These are phyloP conservation scores for Yamadazyma akitaensis DNA, from an alignment of 805 yeast species.

Conservation along the genomic window DNA sequence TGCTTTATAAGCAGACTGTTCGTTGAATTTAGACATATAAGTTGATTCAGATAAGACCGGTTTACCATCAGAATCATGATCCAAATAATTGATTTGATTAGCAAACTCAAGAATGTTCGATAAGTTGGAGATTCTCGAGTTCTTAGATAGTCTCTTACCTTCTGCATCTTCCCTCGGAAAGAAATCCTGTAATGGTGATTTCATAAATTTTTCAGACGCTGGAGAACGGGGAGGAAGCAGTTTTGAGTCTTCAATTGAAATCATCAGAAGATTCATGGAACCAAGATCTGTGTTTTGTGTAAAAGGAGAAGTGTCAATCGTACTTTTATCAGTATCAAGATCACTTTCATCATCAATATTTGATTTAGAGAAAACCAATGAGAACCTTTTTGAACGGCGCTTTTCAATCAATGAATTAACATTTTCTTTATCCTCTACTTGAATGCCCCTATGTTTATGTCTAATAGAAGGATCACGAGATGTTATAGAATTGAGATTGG, in stretches of 20 bases:
- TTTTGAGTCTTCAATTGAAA: conserved; percentile 9
- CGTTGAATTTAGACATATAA: conserved; percentile 5
- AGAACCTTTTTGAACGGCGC: conserved; percentile 6
- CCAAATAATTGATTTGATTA: conserved; percentile 9
- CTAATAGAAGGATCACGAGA: not conserved
- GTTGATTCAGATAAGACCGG: not conserved
- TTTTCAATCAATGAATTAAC: not conserved
- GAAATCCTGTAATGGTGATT: not conserved
- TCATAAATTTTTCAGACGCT: not conserved
- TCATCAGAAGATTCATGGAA: conserved; percentile 7
- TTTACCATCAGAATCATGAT: conserved; percentile 2
- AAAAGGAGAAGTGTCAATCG: conserved; percentile 9
- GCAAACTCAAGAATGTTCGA: conserved; percentile 13
- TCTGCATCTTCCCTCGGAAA: not conserved
- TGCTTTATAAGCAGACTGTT: conserved; percentile 6
- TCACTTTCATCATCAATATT: not conserved
- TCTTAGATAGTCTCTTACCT: not conserved
- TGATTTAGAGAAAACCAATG: conserved; percentile 3
- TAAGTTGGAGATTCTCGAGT: conserved; percentile 10
- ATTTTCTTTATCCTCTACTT: conserved; percentile 1
- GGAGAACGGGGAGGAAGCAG: not conserved
- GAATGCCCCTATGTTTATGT: not conserved
- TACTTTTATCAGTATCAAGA: conserved; percentile 6
- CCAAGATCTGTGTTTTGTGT: conserved; percentile 8
- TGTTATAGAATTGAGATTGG: not conserved